phyloP scores from a whole-genome alignment of 176 grass and related monocot species.

The bread wheat (Triticum aestivum) region DNA sequence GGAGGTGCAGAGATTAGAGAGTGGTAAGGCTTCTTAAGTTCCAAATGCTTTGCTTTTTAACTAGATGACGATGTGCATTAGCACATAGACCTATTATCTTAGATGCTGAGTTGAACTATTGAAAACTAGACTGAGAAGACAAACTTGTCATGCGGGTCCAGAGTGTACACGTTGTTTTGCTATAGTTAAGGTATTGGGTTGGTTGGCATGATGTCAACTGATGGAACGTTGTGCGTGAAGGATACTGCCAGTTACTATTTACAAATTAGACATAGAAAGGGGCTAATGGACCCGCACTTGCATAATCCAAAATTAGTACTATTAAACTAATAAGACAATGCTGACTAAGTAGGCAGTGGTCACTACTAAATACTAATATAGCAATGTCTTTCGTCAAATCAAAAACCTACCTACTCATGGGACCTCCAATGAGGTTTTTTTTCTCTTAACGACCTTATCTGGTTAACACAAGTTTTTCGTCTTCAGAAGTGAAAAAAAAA shows the following conservation, averaged over 20 bases:
- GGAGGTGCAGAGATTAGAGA: background rate
- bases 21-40: conserved; percentile 8
- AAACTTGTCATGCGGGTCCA: conserved; percentile 2
- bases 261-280: background rate
- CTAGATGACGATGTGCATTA: conserved; percentile 8
- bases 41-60: background rate
- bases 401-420: background rate
- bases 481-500: background rate
- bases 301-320: background rate
- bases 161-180: conserved; percentile 15
- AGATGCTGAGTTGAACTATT: conserved; percentile 31
- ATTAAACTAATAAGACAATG: background rate
- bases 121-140: conserved; percentile 3
- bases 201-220: conserved; percentile 10
- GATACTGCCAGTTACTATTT: background rate
- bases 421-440: background rate
- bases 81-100: background rate
- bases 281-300: background rate
- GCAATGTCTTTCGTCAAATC: background rate
- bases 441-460: background rate
- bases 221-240: conserved; percentile 7
- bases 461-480: background rate
- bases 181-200: background rate
- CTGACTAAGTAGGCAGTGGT: background rate
- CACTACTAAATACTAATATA: background rate